Conservation (phyloP, 2,329 filamentous ascomycete species). For the Diaporthe australafricana region DNA sequence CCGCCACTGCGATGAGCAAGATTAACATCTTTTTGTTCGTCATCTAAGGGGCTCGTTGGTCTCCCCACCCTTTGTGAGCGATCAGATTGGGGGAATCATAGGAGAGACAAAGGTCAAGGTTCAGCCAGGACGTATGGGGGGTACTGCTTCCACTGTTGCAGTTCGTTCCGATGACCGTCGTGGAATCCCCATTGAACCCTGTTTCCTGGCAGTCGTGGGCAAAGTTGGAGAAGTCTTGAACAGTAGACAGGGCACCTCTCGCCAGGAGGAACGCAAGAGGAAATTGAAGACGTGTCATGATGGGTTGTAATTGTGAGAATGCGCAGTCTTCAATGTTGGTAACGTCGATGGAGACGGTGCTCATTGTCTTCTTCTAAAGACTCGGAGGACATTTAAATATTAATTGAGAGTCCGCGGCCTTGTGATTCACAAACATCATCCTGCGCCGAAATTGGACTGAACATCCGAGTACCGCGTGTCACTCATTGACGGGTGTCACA, state of each 20-base stretch:
- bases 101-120: constrained; percentile 29
- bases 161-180: constrained; percentile 9
- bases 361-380: not conserved
- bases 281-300: not conserved
- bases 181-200: constrained; percentile 24
- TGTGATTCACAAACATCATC: not conserved
- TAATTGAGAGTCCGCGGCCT: not conserved
- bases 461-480: not conserved
- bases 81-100: constrained; percentile 20
- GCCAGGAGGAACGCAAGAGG: not conserved
- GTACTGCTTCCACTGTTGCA: constrained; percentile 10
- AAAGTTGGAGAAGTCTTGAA: constrained; percentile 28
- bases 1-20: constrained; percentile 22
- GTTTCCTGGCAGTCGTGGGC: constrained; percentile 21
- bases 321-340: not conserved
- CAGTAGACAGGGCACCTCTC: not conserved
- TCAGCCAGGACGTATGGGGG: constrained; percentile 22
- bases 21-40: not conserved
- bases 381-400: not conserved
- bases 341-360: not conserved
- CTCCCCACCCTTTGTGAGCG: constrained; percentile 30
- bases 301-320: not conserved
- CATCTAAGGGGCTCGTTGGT: not conserved
- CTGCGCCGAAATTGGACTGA: not conserved
- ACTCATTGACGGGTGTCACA: constrained; percentile 13